Evolutionary conservation across 2,329 filamentous ascomycete species (phyloP), one percentile per base, ranked within the genome.

Genomic region (Neopestalotiopsis sp.): DNA sequence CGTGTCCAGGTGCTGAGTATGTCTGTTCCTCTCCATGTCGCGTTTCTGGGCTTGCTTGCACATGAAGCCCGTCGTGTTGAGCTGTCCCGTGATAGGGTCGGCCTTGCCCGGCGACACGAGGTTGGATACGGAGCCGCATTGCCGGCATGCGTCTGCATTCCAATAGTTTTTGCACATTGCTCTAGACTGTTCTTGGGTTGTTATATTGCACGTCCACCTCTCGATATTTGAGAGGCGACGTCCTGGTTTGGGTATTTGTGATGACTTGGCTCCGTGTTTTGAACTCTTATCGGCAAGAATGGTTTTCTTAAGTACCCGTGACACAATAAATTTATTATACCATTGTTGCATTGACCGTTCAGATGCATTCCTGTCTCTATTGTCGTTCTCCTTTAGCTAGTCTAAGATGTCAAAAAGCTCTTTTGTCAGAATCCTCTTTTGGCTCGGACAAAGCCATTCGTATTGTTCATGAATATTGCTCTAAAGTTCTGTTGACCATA

Each of bases 1-100:
- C 75, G 92, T 92, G 73, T 88, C 92, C 65, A 20, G 20, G 40
- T 34, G 59, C 20, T 63, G 60, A 12, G 45, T 20, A 9, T n/a
- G 34, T 6, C 32, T 38, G 30, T 24, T 12, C 34, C 10, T 14
- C 58, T 61, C 40, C 20, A n/a, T 49, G 24, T 57, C 42, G 65
- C 6, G 32, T 34, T 10, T 32, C 60, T 28, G 66, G 4, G 60
- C 59, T 45, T 58, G 6, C n/a, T 10, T 10, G 13, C 66, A 68
- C 38, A 52, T 64, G 28, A 32, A 68, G 14, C 66, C 66, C 14
- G 60, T 30, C 7, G 49, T 68, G 38, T 68, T 68, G 2, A 32
- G 42, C n/a, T 12, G 20, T 13, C 61, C 61, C 6, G 61, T 52
- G 9, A 1, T 3, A n/a, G 32, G 4, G 20, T 61, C 59, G 13